Conservation (phyloP, 192 early-diverging fungal genomes). For the Entrophospora sp. region DNA sequence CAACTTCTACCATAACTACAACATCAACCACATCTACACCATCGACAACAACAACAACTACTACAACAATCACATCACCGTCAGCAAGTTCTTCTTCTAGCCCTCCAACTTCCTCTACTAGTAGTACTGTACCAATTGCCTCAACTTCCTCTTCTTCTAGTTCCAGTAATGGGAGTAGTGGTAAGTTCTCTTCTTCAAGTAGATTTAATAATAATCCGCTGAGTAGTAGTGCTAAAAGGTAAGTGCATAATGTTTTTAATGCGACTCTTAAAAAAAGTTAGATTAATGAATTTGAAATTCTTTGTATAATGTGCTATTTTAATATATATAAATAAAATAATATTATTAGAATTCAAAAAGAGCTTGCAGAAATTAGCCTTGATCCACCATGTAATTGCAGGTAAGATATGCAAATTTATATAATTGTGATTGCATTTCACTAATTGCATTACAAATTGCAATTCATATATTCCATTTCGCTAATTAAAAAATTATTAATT, state of each 20-base stretch:
- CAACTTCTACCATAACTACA: too few species aligned
- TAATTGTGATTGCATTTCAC: neutral
- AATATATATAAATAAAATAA: neutral
- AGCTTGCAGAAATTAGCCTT: conserved; percentile 89
- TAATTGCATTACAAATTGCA: too few species aligned
- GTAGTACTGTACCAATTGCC: neutral
- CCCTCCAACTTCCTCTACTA: too few species aligned
- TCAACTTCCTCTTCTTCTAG: neutral
- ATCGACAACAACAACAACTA: too few species aligned
- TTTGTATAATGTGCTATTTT: neutral
- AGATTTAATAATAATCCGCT: too few species aligned
- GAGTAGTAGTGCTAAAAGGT: conserved; percentile 10
- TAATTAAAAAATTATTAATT: too few species aligned
- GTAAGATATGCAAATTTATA: conserved; percentile 26
- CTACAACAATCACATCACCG: neutral
- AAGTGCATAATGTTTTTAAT: neutral
- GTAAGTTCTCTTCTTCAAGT: too few species aligned
- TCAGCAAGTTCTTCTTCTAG: neutral
- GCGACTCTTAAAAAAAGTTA: too few species aligned
- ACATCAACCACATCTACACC: too few species aligned
- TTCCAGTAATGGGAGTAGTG: too few species aligned
- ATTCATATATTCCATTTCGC: too few species aligned
- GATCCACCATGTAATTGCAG: conserved; percentile 90
- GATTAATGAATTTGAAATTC: neutral
- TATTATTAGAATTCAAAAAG: conserved; percentile 76